These are phyloP conservation scores for Fomitopsis pinicola DNA, from an alignment of 1,284 basidiomycete species.

Conservation along the genomic window DNA sequence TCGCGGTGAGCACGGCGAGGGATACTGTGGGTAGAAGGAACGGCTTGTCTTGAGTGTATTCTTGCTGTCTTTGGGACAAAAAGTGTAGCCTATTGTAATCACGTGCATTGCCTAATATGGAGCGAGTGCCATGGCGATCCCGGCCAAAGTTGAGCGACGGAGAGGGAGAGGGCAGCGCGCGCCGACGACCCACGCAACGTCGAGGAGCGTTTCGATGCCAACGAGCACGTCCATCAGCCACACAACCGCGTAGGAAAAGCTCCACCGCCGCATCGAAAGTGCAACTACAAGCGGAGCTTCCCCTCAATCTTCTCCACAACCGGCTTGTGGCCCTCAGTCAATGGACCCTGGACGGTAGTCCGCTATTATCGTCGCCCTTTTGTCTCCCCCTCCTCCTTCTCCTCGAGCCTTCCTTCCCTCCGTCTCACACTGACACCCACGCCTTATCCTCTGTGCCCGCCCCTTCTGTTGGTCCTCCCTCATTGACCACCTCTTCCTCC, in stretches of 20 bases:
- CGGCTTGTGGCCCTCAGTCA: conserved; percentile 3
- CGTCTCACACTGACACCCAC: conserved; percentile 3
- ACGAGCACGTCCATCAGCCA: background rate
- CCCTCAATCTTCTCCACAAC: background rate
- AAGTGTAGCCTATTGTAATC: conserved; percentile 8
- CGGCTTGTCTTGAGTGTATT: background rate
- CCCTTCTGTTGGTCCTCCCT: conserved; percentile 2
- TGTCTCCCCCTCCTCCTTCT: conserved; percentile 15
- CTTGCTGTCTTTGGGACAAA: conserved; percentile 5
- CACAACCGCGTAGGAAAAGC: too few relatives aligned
- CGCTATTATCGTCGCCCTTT: conserved; percentile 13
- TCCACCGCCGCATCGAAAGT: too few relatives aligned
- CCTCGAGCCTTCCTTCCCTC: conserved; percentile 6
- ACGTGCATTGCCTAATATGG: conserved; percentile 3
- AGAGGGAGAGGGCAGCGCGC: background rate
- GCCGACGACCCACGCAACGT: background rate
- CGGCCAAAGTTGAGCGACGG: background rate
- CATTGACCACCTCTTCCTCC: background rate
- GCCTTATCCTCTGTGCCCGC: background rate
- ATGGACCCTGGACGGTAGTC: conserved; percentile 8
- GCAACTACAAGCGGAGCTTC: background rate
- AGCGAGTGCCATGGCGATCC: conserved; percentile 3
- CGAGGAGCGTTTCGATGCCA: conserved; percentile 9
- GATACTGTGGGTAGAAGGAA: background rate
- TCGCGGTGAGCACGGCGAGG: conserved; percentile 10